A percentile compares a stretch with the other conserved stretches of the same genome.
Evolutionary conservation across 2,329 filamentous ascomycete genomes (phyloP).

Genomic region (Diaporthe vexans): DNA sequence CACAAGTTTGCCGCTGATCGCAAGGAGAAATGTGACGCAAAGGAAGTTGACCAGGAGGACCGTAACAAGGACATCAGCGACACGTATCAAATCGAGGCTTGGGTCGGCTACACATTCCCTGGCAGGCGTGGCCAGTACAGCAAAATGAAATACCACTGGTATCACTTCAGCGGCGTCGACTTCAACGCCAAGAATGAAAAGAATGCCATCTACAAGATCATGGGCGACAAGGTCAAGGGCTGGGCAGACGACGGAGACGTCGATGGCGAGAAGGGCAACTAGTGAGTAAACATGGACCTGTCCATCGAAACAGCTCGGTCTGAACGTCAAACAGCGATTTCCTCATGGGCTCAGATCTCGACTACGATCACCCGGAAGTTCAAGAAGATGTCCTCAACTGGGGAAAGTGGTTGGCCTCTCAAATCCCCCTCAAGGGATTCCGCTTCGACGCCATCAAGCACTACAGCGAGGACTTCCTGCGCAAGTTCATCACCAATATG

Average conservation of each 20-base stretch:
- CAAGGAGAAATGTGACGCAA: constrained; percentile 72
- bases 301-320: constrained; percentile 46
- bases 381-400: constrained; percentile 74
- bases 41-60: constrained; percentile 74
- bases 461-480: constrained; percentile 76
- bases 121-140: constrained; percentile 75
- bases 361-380: constrained; percentile 75
- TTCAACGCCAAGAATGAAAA: constrained; percentile 71
- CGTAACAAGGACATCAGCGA: constrained; percentile 69
- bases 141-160: constrained; percentile 75
- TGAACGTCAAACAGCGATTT: constrained; percentile 64
- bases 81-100: constrained; percentile 76
- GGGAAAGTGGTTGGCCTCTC: constrained; percentile 75
- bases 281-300: constrained; percentile 54
- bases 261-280: constrained; percentile 74
- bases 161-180: constrained; percentile 79
- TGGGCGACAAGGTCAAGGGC: constrained; percentile 70
- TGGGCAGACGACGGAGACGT: constrained; percentile 75
- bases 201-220: constrained; percentile 78
- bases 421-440: constrained; percentile 74
- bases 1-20: constrained; percentile 81
- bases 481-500: constrained; percentile 72
- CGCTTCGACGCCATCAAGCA: constrained; percentile 82
- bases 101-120: constrained; percentile 78
- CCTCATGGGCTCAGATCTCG: constrained; percentile 80